phyloP scores from a whole-genome alignment of 1,139 yeast genomes.

The Geotrichum candidum region DNA sequence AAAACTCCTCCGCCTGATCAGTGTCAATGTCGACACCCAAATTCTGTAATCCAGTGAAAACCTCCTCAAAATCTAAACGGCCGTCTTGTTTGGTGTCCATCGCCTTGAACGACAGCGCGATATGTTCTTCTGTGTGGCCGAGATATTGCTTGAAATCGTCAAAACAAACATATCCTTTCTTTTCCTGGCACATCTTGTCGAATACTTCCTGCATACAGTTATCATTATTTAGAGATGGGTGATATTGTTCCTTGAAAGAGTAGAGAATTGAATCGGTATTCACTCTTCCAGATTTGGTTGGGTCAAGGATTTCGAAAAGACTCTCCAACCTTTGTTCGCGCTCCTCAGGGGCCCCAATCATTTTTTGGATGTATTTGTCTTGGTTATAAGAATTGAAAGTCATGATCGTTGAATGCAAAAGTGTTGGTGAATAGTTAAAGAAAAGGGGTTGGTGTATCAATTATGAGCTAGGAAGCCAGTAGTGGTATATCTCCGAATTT shows the following conservation, averaged over 20 bases:
- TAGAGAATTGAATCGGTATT: slow-evolving; percentile 23
- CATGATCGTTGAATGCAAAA: no score
- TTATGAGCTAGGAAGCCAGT: no score
- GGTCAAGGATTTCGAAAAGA: slow-evolving; percentile 24
- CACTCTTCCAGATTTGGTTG: slow-evolving; percentile 21
- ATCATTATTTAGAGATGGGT: slow-evolving; percentile 55
- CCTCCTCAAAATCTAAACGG: slow-evolving; percentile 56
- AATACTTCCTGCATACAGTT: slow-evolving; percentile 54
- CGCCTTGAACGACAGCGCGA: slow-evolving; percentile 59
- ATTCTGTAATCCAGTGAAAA: slow-evolving; percentile 54
- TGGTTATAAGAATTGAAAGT: no score
- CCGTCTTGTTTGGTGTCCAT: slow-evolving; percentile 80
- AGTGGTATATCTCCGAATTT: no score
- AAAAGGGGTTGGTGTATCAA: no score
- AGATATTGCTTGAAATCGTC: slow-evolving; percentile 59
- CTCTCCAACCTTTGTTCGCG: slow-evolving; percentile 37
- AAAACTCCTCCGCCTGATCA: slow-evolving; percentile 52
- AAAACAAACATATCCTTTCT: slow-evolving; percentile 52
- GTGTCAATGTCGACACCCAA: slow-evolving; percentile 51
- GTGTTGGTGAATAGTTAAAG: no score
- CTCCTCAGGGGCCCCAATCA: not conserved
- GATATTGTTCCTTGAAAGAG: slow-evolving; percentile 26
- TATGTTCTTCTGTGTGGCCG: slow-evolving; percentile 59
- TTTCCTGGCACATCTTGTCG: slow-evolving; percentile 45
- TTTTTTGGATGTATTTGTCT: no score